Conservation (phyloP, 257 asterid genomes). For the Rehmannia glutinosa region DNA sequence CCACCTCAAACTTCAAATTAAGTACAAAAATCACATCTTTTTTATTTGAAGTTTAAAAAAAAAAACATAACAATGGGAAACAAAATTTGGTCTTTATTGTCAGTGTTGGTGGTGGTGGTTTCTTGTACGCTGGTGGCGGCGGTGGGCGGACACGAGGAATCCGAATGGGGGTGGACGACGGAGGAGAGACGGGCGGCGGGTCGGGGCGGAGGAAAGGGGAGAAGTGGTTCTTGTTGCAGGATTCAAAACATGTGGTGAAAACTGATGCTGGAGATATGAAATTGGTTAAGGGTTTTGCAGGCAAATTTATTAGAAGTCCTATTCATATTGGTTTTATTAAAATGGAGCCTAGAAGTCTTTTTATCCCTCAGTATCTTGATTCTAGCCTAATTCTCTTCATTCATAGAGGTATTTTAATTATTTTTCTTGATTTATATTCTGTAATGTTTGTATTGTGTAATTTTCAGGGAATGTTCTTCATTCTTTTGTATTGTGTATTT, state of each 20-base stretch:
- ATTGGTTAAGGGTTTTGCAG: slow-evolving; percentile 36
- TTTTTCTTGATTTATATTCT: not conserved
- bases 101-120: not conserved
- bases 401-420: slow-evolving; percentile 35
- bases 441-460: too few species aligned
- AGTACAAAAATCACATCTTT: too few species aligned
- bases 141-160: not conserved
- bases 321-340: slow-evolving; percentile 58
- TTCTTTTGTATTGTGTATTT: not conserved
- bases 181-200: not conserved
- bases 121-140: not conserved
- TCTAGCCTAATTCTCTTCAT: slow-evolving; percentile 54
- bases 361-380: slow-evolving; percentile 75
- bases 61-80: not conserved
- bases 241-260: slow-evolving; percentile 38
- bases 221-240: slow-evolving; percentile 41
- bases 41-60: not conserved
- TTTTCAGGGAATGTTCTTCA: not conserved
- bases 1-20: not conserved
- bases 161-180: not conserved
- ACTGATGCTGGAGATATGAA: slow-evolving; percentile 64
- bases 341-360: slow-evolving; percentile 64
- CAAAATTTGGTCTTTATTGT: not conserved
- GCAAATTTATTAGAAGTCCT: slow-evolving; percentile 20
- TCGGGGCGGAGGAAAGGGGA: not conserved